Percentiles rank a stretch among this genome's conserved stretches.
Conservation (phyloP, 441 rosid genomes). For the Corymbia citriodora region DNA sequence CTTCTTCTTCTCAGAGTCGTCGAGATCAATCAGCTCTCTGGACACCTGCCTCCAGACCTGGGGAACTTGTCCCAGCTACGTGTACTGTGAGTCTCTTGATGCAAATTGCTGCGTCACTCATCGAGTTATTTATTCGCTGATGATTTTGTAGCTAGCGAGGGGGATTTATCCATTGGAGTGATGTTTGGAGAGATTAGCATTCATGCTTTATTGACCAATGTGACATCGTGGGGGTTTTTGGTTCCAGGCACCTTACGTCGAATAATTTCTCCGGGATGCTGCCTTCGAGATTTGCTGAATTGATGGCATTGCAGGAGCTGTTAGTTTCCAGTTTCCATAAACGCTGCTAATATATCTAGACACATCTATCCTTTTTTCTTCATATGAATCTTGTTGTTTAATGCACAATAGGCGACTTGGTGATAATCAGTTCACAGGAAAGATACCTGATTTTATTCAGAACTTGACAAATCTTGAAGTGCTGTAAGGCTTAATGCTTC, state of each 20-base stretch:
- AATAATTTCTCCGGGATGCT: background rate
- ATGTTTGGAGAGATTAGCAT: background rate
- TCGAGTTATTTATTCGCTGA: fast-evolving
- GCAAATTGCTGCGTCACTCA: background rate
- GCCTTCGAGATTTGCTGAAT: background rate
- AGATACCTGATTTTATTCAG: background rate
- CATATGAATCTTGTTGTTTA: background rate
- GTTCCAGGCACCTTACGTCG: background rate
- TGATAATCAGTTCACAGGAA: background rate
- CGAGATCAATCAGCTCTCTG: background rate
- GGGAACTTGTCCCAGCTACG: background rate
- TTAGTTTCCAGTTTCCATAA: background rate
- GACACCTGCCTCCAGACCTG: background rate
- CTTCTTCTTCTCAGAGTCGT: background rate
- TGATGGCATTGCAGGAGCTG: fast-evolving
- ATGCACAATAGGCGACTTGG: background rate
- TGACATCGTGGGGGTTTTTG: background rate
- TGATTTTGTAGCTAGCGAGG: background rate
- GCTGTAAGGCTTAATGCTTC: background rate
- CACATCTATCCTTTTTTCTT: background rate
- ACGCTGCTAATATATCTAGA: background rate
- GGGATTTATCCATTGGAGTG: background rate
- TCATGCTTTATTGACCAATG: no score
- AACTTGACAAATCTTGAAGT: background rate
- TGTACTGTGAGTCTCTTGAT: background rate